phyloP scores from a whole-genome alignment of 2,329 filamentous ascomycete species.

The Ceratocystis huliohia region DNA sequence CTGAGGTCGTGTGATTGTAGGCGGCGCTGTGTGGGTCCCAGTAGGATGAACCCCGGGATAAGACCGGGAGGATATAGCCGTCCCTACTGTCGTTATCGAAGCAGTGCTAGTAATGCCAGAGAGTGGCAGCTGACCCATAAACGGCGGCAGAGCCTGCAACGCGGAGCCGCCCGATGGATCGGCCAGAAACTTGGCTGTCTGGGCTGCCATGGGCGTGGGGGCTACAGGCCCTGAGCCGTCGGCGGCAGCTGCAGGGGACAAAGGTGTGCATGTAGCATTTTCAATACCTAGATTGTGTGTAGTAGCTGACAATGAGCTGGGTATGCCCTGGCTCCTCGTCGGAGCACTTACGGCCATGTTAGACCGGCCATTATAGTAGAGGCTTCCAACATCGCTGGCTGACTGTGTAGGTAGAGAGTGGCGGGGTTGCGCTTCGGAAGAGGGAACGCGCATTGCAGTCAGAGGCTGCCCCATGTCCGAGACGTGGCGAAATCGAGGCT shows the following conservation, averaged over 20 bases:
- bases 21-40: neutral
- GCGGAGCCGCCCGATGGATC: neutral
- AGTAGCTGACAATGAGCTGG: neutral
- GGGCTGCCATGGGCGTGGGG: neutral
- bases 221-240: neutral
- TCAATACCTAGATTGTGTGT: neutral
- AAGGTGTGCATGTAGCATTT: neutral
- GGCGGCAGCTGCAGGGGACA: neutral
- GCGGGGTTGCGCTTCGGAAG: neutral
- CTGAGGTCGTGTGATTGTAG: neutral
- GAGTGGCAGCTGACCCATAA: neutral
- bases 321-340: neutral
- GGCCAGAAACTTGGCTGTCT: neutral
- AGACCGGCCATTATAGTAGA: neutral
- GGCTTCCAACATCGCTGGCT: neutral
- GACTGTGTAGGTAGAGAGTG: neutral
- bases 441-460: neutral
- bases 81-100: neutral
- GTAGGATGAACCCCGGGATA: neutral
- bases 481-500: neutral
- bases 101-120: neutral
- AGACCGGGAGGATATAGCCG: neutral
- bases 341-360: neutral
- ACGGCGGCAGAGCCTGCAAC: neutral
- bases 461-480: neutral